These are phyloP conservation scores for Neoboletus subvelutipes DNA, from an alignment of 768 basidiomycete genomes.

Conservation along the genomic window DNA sequence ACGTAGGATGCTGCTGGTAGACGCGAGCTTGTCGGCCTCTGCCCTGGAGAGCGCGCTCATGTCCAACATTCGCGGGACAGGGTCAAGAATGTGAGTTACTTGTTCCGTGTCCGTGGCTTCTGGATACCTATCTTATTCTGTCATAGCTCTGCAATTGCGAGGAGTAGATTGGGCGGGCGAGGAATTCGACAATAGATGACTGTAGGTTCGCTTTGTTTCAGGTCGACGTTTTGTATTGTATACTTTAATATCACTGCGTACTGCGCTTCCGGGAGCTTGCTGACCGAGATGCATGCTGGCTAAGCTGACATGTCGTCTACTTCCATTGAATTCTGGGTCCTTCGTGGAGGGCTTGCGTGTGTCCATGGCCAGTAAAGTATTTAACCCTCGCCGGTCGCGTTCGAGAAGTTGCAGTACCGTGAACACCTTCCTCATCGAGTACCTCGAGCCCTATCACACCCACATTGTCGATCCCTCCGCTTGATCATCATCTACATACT, in stretches of 20 bases:
- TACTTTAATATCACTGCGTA: constrained; percentile 3
- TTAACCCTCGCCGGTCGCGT: constrained; percentile 4
- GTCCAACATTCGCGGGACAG: constrained; percentile 67
- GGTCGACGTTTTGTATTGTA: constrained; percentile 4
- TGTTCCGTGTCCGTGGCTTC: neutral
- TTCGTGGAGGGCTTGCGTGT: constrained; percentile 24
- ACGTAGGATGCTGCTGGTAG: constrained; percentile 32
- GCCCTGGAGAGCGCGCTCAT: constrained; percentile 77
- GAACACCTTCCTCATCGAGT: constrained; percentile 30
- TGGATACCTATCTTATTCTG: neutral
- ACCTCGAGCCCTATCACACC: constrained; percentile 6
- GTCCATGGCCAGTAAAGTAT: constrained; percentile 12
- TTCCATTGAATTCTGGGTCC: constrained; percentile 23
- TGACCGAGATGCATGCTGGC: constrained; percentile 10
- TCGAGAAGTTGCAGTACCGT: neutral
- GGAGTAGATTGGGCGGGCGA: constrained; percentile 31
- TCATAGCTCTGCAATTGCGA: constrained; percentile 36
- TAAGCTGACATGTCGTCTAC: constrained; percentile 16
- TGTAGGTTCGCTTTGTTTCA: neutral
- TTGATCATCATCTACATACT: constrained; percentile 5
- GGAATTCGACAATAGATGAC: constrained; percentile 28
- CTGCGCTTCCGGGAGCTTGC: constrained; percentile 9
- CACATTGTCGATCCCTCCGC: neutral
- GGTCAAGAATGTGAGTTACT: constrained; percentile 66
- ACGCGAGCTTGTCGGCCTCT: constrained; percentile 74